These are phyloP conservation scores for Tinospora cordifolia DNA, from an alignment of 164 flowering plant genomes.

Conservation along the genomic window DNA sequence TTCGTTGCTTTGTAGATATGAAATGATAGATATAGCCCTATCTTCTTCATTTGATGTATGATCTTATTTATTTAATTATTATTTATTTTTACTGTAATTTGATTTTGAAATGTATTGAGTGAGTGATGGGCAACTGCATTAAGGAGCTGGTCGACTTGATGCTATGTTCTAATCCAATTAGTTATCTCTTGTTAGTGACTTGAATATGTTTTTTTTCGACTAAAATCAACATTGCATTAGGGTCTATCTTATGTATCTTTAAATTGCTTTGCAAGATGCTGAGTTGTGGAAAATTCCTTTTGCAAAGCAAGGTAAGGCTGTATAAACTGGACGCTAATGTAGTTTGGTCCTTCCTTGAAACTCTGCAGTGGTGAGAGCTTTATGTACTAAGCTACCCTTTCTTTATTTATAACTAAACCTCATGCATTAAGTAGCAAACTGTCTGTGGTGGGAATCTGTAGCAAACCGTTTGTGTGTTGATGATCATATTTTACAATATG, in stretches of 20 bases:
- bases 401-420: not conserved
- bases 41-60: not conserved
- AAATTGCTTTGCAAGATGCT: no score
- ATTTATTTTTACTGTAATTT: not conserved
- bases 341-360: no score
- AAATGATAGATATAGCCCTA: not conserved
- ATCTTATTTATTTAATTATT: no score
- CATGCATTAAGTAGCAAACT: not conserved
- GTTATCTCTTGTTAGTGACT: conserved; percentile 1
- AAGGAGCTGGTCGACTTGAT: not conserved
- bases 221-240: no score
- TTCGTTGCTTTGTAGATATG: not conserved
- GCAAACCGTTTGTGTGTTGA: not conserved
- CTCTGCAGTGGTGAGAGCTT: no score
- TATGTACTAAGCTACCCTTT: no score
- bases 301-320: no score
- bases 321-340: no score
- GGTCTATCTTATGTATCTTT: no score
- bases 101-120: conserved; percentile 7
- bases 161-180: not conserved
- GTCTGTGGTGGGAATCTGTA: not conserved
- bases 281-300: no score
- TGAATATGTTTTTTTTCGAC: not conserved
- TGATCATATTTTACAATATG: not conserved
- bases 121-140: conserved; percentile 1